Evolutionary conservation across 2,329 filamentous ascomycete species (phyloP), one percentile per base, ranked within the genome.

Genomic region (Claviceps monticola): DNA sequence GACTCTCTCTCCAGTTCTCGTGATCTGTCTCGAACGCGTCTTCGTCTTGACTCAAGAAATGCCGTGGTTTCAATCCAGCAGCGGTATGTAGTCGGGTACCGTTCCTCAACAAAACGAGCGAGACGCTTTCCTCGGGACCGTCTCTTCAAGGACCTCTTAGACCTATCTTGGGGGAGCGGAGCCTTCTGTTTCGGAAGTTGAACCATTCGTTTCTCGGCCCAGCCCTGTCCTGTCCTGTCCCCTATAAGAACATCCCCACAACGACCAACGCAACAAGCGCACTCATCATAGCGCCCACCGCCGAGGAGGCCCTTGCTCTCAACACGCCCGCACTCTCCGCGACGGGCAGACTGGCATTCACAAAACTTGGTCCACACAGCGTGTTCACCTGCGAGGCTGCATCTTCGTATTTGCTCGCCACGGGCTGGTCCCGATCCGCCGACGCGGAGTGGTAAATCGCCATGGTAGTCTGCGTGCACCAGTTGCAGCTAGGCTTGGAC

Each of bases 401-500:
- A 9, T 70, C 61, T 5, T 75, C 68, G 64, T 96, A 97, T 0
- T 82, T 86, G 16, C 71, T 65, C 26, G 78, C 77, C 46, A 97
- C 75, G 7, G 81, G 77, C 58, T 86, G 80, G 3, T 72, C 76
- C 38, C 78, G 72, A 59, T 89, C 80, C 14, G 76, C 73, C 0
- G 86, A 81, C 34, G 83, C 84, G 0, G 77, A 68, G 50, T 85
- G 81, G 66, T 86, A 96, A 17, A 95, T 78, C 26, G 75, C 74
- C 88, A 97, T 95, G 4, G 86, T 91, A 55, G 86, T 74, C 61
- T 83, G 74, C 44, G 93, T 73, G 65, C 93, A 97, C 42, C 71
- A 70, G 59, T 79, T 83, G 71, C 93, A 98, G 1, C 76, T 80
- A 1, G 89, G 87, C n/a, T 74, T 72, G 26, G 82, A 79, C 21